These are phyloP conservation scores for Nowakowskiella sp. DNA, from an alignment of 192 early-diverging fungal genomes.

Conservation along the genomic window DNA sequence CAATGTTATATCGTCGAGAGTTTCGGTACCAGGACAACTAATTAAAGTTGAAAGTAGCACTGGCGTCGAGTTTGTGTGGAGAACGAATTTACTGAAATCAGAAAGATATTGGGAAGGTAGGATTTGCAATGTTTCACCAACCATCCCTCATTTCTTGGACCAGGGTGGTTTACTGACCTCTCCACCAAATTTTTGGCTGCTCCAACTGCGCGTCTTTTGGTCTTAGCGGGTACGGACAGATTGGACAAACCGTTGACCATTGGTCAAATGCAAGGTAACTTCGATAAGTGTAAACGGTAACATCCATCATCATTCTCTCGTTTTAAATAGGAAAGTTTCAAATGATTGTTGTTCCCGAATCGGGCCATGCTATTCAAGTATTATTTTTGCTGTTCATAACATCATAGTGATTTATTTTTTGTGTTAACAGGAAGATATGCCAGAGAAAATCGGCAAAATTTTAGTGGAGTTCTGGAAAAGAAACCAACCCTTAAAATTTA, in stretches of 20 bases:
- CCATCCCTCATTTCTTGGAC: neutral
- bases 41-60: neutral
- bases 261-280: constrained; percentile 45
- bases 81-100: constrained; percentile 10
- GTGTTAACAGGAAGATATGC: constrained; percentile 36
- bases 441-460: constrained; percentile 26
- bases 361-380: constrained; percentile 28
- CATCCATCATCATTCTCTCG: neutral
- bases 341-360: constrained; percentile 38
- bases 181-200: constrained; percentile 29
- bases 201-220: constrained; percentile 22
- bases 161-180: constrained; percentile 39
- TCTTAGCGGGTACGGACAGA: constrained; percentile 40
- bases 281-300: neutral
- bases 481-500: constrained; percentile 17
- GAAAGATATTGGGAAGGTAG: constrained; percentile 19
- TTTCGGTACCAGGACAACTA: constrained; percentile 13
- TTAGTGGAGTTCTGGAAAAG: constrained; percentile 34
- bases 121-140: neutral
- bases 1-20: constrained; percentile 4
- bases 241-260: constrained; percentile 43
- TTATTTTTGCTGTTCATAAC: neutral
- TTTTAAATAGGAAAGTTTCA: constrained; percentile 36
- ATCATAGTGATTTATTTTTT: neutral
- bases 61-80: constrained; percentile 8